phyloP scores from a whole-genome alignment of 2,329 filamentous ascomycete genomes.

The Zopfia rhizophila region DNA sequence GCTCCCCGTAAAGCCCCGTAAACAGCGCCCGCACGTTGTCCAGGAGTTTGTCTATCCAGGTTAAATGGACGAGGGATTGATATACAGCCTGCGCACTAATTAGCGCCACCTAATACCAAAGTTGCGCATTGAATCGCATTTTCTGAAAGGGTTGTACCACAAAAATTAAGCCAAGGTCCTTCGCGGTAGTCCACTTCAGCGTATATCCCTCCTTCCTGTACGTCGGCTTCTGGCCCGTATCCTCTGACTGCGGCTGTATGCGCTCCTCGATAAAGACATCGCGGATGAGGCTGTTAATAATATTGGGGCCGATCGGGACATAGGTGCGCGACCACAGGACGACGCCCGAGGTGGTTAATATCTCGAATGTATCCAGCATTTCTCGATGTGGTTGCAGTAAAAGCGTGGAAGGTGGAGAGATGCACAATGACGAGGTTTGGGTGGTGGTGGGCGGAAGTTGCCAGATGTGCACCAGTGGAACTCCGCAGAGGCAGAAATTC shows the following conservation, averaged over 20 bases:
- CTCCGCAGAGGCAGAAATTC: slow-evolving; percentile 16
- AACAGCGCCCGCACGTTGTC: slow-evolving; percentile 96
- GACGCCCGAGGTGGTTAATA: slow-evolving; percentile 93
- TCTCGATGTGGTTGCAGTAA: slow-evolving; percentile 12
- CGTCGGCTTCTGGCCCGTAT: slow-evolving; percentile 72
- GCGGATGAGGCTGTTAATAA: slow-evolving; percentile 94
- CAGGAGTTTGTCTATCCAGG: slow-evolving; percentile 96
- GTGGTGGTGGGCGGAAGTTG: slow-evolving; percentile 17
- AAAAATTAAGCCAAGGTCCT: slow-evolving; percentile 94
- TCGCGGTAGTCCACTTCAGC: slow-evolving; percentile 90
- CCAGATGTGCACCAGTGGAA: slow-evolving; percentile 19
- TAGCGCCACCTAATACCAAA: slow-evolving; percentile 3
- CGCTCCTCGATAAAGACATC: slow-evolving; percentile 99
- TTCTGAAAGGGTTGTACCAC: slow-evolving; percentile 69
- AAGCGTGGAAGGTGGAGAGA: slow-evolving; percentile 14
- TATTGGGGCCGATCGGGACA: slow-evolving; percentile 78
- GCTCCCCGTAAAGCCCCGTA: slow-evolving; percentile 86
- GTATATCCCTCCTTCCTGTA: slow-evolving; percentile 96
- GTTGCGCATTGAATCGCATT: background rate
- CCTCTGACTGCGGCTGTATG: slow-evolving; percentile 69
- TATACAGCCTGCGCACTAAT: slow-evolving; percentile 80
- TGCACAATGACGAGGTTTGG: slow-evolving; percentile 41
- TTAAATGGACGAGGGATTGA: slow-evolving; percentile 91
- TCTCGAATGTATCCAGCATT: slow-evolving; percentile 98
- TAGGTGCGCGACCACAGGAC: slow-evolving; percentile 96